Evolutionary conservation across 148 eudicot genomes (phyloP).

Genomic region (Fagopyrum tataricum): DNA sequence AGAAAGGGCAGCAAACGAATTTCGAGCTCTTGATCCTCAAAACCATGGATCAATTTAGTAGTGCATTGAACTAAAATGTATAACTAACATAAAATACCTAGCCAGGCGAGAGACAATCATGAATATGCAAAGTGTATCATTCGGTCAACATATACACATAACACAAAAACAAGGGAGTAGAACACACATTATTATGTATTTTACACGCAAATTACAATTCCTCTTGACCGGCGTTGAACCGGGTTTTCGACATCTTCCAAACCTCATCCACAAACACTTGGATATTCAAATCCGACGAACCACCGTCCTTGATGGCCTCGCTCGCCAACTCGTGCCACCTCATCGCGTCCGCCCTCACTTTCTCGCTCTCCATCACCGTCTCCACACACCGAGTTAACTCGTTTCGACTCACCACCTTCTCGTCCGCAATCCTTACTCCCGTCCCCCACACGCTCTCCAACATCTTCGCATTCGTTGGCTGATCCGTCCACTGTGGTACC

Average conservation of each 20-base stretch:
- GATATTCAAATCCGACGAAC: constrained; percentile 31
- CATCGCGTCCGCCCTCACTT: constrained; percentile 24
- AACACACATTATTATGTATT: too few relatives aligned
- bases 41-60: too few relatives aligned
- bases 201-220: background rate
- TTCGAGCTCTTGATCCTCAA: constrained; percentile 52
- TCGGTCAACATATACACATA: too few relatives aligned
- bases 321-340: constrained; percentile 32
- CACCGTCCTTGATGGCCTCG: constrained; percentile 33
- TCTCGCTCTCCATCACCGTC: constrained; percentile 32
- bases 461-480: constrained; percentile 45
- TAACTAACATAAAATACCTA: background rate
- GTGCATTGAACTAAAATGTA: too few relatives aligned
- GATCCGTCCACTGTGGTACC: constrained; percentile 59
- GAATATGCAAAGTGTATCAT: too few relatives aligned
- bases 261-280: constrained; percentile 24
- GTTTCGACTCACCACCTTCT: constrained; percentile 29
- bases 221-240: background rate
- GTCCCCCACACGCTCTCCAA: constrained; percentile 51
- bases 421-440: constrained; percentile 38
- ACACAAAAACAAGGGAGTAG: too few relatives aligned
- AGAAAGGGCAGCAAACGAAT: constrained; percentile 55
- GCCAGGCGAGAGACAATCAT: too few relatives aligned
- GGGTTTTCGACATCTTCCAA: background rate
- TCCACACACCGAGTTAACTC: constrained; percentile 29